Base-by-base conservation (phyloP, 2,329 filamentous ascomycete genomes). In the Pestalotiopsis sp. region DNA sequence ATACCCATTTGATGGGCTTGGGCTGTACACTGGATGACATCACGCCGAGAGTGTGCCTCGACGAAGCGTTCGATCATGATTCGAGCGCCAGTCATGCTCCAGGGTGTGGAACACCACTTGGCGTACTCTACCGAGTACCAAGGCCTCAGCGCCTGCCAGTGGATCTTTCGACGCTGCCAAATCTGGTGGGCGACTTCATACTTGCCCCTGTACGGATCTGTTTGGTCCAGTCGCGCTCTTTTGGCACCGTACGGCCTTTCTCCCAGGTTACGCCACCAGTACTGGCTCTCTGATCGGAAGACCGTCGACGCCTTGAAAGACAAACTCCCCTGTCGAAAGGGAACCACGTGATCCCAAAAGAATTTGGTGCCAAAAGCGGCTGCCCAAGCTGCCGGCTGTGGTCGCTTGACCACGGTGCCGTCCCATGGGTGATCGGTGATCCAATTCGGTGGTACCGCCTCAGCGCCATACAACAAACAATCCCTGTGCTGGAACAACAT, bases 71-170 rank as follows among this genome's bases (percentile, higher is more conserved):
- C 31, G 41, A 70, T 58, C 17, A 25, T 41, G 20, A 23, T n/a
- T 52, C 69, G 58, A 14, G 62, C 66, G 3, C 20, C 1, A n/a
- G 27, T 23, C 31, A 49, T 57, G 45, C 69, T 70, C 69, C 69
- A 70, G 2, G 69, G 69, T 14, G 60, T 68, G 4, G 62, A 17
- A 3, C 41, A 56, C 69, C 69, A 70, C 20, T 36, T 45, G 13
- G 2, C 1, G 25, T 68, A 70, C 58, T 70, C 57, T 7, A 38
- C 62, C 25, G 41, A 5, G 45, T 64, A 68, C 69, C 69, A 70
- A 5, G 62, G 69, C 7, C 69, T 63, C 7, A 49, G 23, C 11
- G 20, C 1, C 5, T 67, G 27, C 68, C 68, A 69, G 2, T 7
- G 13, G 38, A 7, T 9, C 14, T 27, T 52, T 7, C 66, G 52